Evolutionary conservation across 1,139 yeast genomes (phyloP), one percentile per base, ranked within the genome.

Genomic region (Meyerozyma elateridarum): DNA sequence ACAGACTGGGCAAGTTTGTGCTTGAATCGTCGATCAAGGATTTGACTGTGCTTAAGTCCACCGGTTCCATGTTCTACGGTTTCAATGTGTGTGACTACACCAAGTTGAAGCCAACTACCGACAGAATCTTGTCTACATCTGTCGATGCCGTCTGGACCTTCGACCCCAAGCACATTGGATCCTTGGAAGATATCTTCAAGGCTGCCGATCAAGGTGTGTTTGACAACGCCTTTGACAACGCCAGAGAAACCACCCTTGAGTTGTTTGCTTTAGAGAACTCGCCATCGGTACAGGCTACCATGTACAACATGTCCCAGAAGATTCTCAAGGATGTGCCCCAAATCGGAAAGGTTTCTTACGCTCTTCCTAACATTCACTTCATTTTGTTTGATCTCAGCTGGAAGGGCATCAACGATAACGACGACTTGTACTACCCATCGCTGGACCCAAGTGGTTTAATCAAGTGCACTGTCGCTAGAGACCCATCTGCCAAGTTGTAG

Each of bases 61-160:
- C 96, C n/a, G 93, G 94, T 15, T 85, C 96, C 20, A 85, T 84
- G 84, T 88, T 88, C 65, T 79, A 84, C 60, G 95, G 93, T 32
- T 88, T 70, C 70, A 71, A 85, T 64, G 70, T 68, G 32, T 87
- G 95, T 62, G 96, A 88, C 53, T 85, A 76, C 73, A 88, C 96
- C 45, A 87, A 88, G 30, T 75, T 88, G 52, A 59, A 76, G 51
- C 95, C 93, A 45, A 80, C 95, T 30, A 66, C 59, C 22, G 96
- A 88, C 62, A 73, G 96, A 51, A 80, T 88, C 45, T 69, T 88
- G 49, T 84, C 95, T 12, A 88, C 96, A 15, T 95, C 87, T 52
- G 82, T 88, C 31, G 83, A 74, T 50, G 82, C 93, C 29, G 46
- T 70, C 25, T 85, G 95, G 93, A 67, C 64, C 21, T 88, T 76